phyloP scores from a whole-genome alignment of 257 asterid species.

The Nyctanthes arbortristis region DNA sequence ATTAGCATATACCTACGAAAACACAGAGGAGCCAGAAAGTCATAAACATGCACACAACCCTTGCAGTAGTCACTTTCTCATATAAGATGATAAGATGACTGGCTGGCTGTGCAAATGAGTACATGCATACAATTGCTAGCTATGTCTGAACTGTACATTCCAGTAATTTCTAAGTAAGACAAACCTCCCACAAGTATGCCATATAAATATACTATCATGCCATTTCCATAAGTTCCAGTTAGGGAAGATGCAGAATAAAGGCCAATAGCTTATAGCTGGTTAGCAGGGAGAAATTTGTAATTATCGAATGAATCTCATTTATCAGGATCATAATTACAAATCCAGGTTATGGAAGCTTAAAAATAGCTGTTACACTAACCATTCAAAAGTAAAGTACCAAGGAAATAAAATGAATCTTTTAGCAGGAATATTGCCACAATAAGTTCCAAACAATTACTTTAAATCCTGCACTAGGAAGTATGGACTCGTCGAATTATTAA shows the following conservation, averaged over 20 bases:
- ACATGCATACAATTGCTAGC: background rate
- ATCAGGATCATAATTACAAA: background rate
- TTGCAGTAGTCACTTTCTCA: slow-evolving; percentile 12
- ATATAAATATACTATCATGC: background rate
- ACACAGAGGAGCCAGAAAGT: slow-evolving; percentile 23
- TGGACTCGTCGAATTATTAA: no score
- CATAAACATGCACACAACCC: slow-evolving; percentile 20
- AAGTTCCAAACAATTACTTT: background rate
- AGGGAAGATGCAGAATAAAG: no score
- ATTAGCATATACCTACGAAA: slow-evolving; percentile 66
- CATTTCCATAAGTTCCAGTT: background rate
- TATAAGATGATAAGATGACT: no score
- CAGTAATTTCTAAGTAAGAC: background rate
- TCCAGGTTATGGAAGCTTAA: background rate
- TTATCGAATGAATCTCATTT: background rate
- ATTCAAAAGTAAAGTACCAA: background rate
- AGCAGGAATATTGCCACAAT: background rate
- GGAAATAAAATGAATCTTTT: background rate
- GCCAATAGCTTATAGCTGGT: background rate
- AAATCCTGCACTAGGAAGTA: background rate
- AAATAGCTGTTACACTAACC: background rate
- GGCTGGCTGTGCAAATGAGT: background rate
- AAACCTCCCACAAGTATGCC: background rate
- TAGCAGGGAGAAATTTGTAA: background rate
- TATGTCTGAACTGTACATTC: background rate